Evolutionary conservation across 2,329 filamentous ascomycete species (phyloP).

Genomic region (Ploettnerulaceae sp.): DNA sequence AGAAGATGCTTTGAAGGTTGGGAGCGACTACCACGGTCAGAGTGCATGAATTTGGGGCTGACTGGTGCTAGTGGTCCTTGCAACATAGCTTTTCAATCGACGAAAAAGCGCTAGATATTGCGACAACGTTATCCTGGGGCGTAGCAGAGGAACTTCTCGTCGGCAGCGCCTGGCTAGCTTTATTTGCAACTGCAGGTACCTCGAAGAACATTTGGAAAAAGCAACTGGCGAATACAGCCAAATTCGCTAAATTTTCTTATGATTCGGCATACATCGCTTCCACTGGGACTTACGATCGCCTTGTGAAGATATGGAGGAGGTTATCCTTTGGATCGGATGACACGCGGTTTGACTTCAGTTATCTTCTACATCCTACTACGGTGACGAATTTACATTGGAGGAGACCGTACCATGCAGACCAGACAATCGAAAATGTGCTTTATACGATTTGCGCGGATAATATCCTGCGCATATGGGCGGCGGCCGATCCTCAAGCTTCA

Average conservation of each 20-base stretch:
- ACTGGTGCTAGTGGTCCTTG: constrained; percentile 51
- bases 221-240: constrained; percentile 65
- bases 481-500: constrained; percentile 64
- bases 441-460: constrained; percentile 86
- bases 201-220: constrained; percentile 67
- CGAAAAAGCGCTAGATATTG: constrained; percentile 37
- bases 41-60: constrained; percentile 14
- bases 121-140: constrained; percentile 77
- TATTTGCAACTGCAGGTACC: constrained; percentile 54
- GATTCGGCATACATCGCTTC: constrained; percentile 86
- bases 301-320: constrained; percentile 91
- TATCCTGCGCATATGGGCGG: constrained; percentile 76
- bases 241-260: constrained; percentile 74
- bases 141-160: constrained; percentile 78
- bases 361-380: constrained; percentile 75
- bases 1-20: constrained; percentile 70
- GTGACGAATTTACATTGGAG: constrained; percentile 89
- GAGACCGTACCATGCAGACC: constrained; percentile 68
- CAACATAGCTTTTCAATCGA: constrained; percentile 54
- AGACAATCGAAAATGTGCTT: constrained; percentile 78
- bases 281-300: constrained; percentile 68
- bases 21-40: constrained; percentile 20
- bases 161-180: constrained; percentile 62
- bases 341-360: constrained; percentile 83
- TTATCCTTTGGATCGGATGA: constrained; percentile 78